These are phyloP conservation scores for Penicillium manginii DNA, from an alignment of 495 filamentous ascomycete genomes.

Conservation along the genomic window DNA sequence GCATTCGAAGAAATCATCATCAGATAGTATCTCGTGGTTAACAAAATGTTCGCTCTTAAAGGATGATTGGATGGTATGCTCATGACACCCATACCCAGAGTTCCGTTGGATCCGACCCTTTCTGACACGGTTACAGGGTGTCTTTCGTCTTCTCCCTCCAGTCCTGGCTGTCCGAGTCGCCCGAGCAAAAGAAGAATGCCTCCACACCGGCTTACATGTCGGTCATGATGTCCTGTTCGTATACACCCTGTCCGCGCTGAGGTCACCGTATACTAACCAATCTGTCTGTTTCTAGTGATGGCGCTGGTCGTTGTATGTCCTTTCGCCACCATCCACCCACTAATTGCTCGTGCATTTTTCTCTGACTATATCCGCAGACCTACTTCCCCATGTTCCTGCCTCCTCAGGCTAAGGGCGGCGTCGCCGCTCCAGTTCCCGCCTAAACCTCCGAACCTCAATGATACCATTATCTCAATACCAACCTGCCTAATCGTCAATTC, in stretches of 20 bases:
- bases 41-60: slow-evolving; percentile 26
- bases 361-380: slow-evolving; percentile 49
- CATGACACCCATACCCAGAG: neutral
- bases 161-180: slow-evolving; percentile 82
- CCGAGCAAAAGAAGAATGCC: slow-evolving; percentile 67
- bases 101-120: neutral
- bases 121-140: slow-evolving; percentile 57
- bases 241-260: neutral
- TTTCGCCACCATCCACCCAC: neutral
- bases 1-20: neutral
- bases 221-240: slow-evolving; percentile 83
- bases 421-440: slow-evolving; percentile 49
- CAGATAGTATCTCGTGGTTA: slow-evolving; percentile 5
- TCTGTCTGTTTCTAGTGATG: slow-evolving; percentile 60
- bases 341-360: slow-evolving; percentile 1
- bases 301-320: slow-evolving; percentile 68
- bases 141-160: slow-evolving; percentile 83
- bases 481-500: slow-evolving; percentile 6
- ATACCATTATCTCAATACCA: slow-evolving; percentile 18
- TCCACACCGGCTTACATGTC: slow-evolving; percentile 81
- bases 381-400: slow-evolving; percentile 88
- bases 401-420: slow-evolving; percentile 43
- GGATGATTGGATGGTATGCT: slow-evolving; percentile 78
- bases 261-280: slow-evolving; percentile 17
- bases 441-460: slow-evolving; percentile 19